A percentile compares a stretch with the other conserved stretches of the same genome.
Evolutionary conservation across 108 stramenopile species (phyloP).

Genomic region (Cyclotella choctawhatcheeana): DNA sequence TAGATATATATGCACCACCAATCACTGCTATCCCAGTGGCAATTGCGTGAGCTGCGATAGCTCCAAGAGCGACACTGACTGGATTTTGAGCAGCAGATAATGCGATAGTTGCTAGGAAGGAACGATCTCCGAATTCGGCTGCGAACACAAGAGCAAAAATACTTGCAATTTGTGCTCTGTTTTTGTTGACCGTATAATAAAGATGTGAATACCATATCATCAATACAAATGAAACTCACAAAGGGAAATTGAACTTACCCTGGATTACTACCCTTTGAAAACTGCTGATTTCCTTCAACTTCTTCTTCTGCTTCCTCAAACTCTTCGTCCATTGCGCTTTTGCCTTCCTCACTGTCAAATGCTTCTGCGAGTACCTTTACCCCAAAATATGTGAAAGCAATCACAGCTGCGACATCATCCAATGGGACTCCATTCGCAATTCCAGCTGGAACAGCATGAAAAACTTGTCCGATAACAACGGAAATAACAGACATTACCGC

Average conservation of each 20-base stretch:
- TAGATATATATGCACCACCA: constrained; percentile 84
- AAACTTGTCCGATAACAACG: constrained; percentile 94
- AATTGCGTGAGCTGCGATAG: constrained; percentile 91
- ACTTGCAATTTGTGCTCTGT: constrained; percentile 72
- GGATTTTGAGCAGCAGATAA: constrained; percentile 97
- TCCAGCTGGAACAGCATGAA: constrained; percentile 89
- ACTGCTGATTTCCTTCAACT: constrained; percentile 65
- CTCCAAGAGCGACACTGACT: constrained; percentile 92
- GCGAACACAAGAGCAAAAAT: constrained; percentile 92
- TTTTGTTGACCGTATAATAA: constrained; percentile 7
- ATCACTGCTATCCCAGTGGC: constrained; percentile 92
- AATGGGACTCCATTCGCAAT: constrained; percentile 83
- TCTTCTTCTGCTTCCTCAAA: constrained; percentile 93
- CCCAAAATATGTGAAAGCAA: constrained; percentile 98
- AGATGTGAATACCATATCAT: background rate
- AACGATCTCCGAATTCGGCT: constrained; percentile 95
- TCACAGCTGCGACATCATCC: constrained; percentile 90
- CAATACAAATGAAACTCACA: background rate
- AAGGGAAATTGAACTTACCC: constrained; percentile 44
- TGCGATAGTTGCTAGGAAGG: constrained; percentile 98
- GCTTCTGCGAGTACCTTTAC: constrained; percentile 94
- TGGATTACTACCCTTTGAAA: constrained; percentile 48
- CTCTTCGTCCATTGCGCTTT: constrained; percentile 93
- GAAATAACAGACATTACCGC: constrained; percentile 96
- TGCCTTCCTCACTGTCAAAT: constrained; percentile 69